Percentiles rank a stretch among this genome's conserved stretches.
Evolutionary conservation across 345 rosid genomes (phyloP).

Genomic region (Reutealis trisperma): DNA sequence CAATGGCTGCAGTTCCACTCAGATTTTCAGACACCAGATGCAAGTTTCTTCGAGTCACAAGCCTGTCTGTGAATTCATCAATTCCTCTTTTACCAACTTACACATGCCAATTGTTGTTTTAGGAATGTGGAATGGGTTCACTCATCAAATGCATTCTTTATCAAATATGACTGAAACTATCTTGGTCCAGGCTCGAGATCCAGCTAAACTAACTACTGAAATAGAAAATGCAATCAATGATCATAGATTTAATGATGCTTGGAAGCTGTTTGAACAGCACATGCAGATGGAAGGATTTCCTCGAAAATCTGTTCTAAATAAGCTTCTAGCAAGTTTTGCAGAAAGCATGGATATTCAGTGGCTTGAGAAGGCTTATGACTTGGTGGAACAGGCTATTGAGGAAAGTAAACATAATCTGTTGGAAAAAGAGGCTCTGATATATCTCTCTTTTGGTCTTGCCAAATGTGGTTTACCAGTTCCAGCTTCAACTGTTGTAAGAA

Average conservation of each 20-base stretch:
- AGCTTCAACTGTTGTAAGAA: conserved; percentile 78
- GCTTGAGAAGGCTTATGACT: conserved; percentile 64
- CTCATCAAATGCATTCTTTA: conserved; percentile 30
- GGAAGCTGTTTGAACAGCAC: conserved; percentile 74
- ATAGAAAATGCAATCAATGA: conserved; percentile 67
- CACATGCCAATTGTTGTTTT: neutral
- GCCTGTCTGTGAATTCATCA: conserved; percentile 5
- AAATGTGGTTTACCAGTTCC: conserved; percentile 64
- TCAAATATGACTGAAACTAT: conserved; percentile 54
- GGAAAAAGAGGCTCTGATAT: conserved; percentile 70
- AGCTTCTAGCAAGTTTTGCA: conserved; percentile 53
- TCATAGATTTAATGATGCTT: conserved; percentile 47
- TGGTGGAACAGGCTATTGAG: conserved; percentile 67
- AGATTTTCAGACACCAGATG: conserved; percentile 10
- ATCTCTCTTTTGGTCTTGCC: conserved; percentile 76
- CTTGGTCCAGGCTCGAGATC: conserved; percentile 80
- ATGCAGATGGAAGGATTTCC: conserved; percentile 90
- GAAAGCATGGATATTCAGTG: conserved; percentile 57
- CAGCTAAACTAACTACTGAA: conserved; percentile 60
- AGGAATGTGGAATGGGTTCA: conserved; percentile 14
- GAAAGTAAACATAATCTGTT: conserved; percentile 76
- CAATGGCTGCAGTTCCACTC: neutral
- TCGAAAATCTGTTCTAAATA: conserved; percentile 61
- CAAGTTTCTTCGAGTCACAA: conserved; percentile 17
- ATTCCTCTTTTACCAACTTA: conserved; percentile 10